Conservation (phyloP, 2,329 filamentous ascomycete genomes). For the Huntiella omanensis region DNA sequence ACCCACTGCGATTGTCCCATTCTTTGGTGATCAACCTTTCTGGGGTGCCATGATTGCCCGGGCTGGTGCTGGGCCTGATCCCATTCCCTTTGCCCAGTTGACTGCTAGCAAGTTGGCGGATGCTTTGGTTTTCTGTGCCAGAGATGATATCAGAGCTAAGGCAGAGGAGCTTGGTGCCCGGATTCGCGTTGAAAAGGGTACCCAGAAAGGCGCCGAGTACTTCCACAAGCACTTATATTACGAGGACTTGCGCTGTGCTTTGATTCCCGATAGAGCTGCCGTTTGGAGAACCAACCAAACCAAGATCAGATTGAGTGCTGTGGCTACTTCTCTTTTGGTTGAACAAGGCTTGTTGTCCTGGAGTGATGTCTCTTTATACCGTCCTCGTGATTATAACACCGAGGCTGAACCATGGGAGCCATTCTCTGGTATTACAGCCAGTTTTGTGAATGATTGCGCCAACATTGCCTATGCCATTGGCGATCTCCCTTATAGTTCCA, state of each 20-base stretch:
- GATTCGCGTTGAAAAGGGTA: slow-evolving; percentile 48
- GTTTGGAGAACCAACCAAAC: slow-evolving; percentile 53
- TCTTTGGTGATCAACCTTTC: slow-evolving; percentile 73
- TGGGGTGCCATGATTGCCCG: slow-evolving; percentile 61
- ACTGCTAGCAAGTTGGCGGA: slow-evolving; percentile 46
- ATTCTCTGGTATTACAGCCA: slow-evolving; percentile 55
- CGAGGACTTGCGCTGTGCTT: slow-evolving; percentile 47
- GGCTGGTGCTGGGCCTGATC: slow-evolving; percentile 52
- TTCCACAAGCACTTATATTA: slow-evolving; percentile 55
- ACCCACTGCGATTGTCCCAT: slow-evolving; percentile 68
- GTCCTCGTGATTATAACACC: slow-evolving; percentile 48
- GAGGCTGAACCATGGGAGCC: slow-evolving; percentile 66
- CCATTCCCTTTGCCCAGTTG: slow-evolving; percentile 49
- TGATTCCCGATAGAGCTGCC: slow-evolving; percentile 49
- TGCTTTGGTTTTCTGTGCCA: slow-evolving; percentile 41
- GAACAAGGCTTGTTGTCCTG: slow-evolving; percentile 46
- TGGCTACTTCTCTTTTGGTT: slow-evolving; percentile 53
- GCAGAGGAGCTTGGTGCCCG: slow-evolving; percentile 39
- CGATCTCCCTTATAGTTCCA: slow-evolving; percentile 37
- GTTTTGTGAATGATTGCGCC: slow-evolving; percentile 65
- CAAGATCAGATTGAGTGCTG: slow-evolving; percentile 46
- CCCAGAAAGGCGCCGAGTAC: slow-evolving; percentile 41
- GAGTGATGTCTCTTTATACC: slow-evolving; percentile 49
- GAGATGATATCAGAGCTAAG: slow-evolving; percentile 37
- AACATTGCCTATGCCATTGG: slow-evolving; percentile 68